Evolutionary conservation across 768 basidiomycete species (phyloP).

Genomic region (Tremella yokohamensis): DNA sequence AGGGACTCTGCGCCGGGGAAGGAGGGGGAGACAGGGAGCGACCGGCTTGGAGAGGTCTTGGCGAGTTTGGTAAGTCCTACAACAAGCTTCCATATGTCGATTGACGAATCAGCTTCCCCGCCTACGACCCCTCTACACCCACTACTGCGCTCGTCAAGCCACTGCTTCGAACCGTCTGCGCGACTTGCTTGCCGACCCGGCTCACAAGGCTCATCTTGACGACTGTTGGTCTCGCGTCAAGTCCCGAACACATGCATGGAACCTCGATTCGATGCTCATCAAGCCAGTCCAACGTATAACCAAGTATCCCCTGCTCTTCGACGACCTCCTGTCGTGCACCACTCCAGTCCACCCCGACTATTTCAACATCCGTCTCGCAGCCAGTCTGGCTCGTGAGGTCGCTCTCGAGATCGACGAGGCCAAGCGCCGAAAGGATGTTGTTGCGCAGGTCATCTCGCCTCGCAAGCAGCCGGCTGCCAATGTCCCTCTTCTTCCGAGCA

Average conservation of each 20-base stretch:
- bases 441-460: slow-evolving; percentile 37
- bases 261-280: slow-evolving; percentile 52
- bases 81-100: not conserved
- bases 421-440: slow-evolving; percentile 68
- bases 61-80: slow-evolving; percentile 30
- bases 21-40: slow-evolving; percentile 35
- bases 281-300: slow-evolving; percentile 52
- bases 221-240: slow-evolving; percentile 49
- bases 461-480: slow-evolving; percentile 5
- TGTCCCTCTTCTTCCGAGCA: slow-evolving; percentile 3
- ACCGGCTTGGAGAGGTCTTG: slow-evolving; percentile 48
- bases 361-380: slow-evolving; percentile 52
- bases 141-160: slow-evolving; percentile 49
- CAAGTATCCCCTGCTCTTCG: slow-evolving; percentile 50
- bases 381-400: slow-evolving; percentile 53
- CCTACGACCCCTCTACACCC: slow-evolving; percentile 45
- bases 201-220: slow-evolving; percentile 38
- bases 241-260: slow-evolving; percentile 51
- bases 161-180: slow-evolving; percentile 43
- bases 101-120: slow-evolving; percentile 32
- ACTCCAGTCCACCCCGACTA: slow-evolving; percentile 51
- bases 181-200: slow-evolving; percentile 42
- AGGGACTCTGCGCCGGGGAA: slow-evolving; percentile 11
- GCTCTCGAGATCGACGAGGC: slow-evolving; percentile 66
- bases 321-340: slow-evolving; percentile 48